Base-by-base conservation (phyloP, 1,284 basidiomycete species). In the Grifola frondosa region DNA sequence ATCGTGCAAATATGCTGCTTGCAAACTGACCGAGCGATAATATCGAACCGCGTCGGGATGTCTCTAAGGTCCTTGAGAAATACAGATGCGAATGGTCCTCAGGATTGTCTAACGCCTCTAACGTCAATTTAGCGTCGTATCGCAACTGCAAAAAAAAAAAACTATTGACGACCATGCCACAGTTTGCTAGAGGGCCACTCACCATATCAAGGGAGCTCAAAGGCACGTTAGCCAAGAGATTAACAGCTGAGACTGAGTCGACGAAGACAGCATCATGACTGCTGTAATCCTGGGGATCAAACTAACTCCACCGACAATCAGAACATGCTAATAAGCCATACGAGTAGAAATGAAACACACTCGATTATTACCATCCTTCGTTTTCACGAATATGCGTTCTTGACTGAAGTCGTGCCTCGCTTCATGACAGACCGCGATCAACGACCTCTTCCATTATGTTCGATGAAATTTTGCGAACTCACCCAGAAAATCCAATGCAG, bases 141-240 rank as follows among this genome's bases (percentile, higher is more conserved):
- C 74, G 74, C 32, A 96, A 75, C 91, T 94, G 51, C 30, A 22
- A 23, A 20, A 35, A 22, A 1, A 23, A 15, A 37, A 33, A 9
- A 23, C 25, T 6, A 41, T 38, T 40, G 34, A 60, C 73, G 7
- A 5, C 9, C 13, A 21, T 19, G 20, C 11, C 3, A 13, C 4
- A 11, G 8, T 16, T 13, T n/a, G 20, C 6, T 6, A 11, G 9
- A 6, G n/a, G 12, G 30, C 6, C 16, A 34, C 30, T 62, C 62
- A 90, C 84, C 63, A 88, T 66, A 36, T 85, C 79, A 4, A 92
- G 67, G 4, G 86, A 87, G 6, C 81, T 72, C 21, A 80, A 57
- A 22, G 91, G 87, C 37, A 94, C 77, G 10, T 77, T 83, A 0
- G 82, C 80, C n/a, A 97, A 66, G 12, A 97, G 59, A 61, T 99